Conservation (phyloP, 306 rosid species). For the Inga leiocalycina region DNA sequence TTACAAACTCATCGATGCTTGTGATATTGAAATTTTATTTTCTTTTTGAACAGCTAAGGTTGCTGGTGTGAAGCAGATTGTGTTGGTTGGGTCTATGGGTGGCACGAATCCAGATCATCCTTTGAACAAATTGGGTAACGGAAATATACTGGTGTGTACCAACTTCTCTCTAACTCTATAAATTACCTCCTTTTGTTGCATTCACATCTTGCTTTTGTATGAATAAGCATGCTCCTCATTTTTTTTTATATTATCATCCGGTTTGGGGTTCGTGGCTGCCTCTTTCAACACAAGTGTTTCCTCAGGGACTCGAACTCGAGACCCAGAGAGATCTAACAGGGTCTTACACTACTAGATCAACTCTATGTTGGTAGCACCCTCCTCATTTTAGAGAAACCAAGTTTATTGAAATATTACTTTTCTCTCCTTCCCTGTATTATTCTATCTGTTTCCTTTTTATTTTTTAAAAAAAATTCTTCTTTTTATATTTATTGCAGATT, state of each 20-base stretch:
- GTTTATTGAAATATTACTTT: constrained; percentile 12
- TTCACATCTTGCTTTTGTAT: background rate
- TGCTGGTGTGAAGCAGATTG: constrained; percentile 92
- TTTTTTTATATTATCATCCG: background rate
- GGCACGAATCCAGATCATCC: constrained; percentile 82
- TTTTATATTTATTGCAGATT: constrained; percentile 48
- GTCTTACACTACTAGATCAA: no score
- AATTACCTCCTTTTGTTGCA: constrained; percentile 8
- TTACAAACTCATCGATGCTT: background rate
- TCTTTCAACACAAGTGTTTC: no score
- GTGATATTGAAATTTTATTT: constrained; percentile 22
- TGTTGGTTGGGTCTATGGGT: constrained; percentile 97
- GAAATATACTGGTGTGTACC: constrained; percentile 85
- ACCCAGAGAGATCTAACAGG: no score
- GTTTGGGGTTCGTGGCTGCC: no score
- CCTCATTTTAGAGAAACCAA: background rate
- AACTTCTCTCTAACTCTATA: constrained; percentile 19
- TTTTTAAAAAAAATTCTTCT: background rate
- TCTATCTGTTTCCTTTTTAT: background rate
- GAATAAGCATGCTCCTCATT: background rate
- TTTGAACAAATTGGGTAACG: constrained; percentile 83
- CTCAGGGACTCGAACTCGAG: no score
- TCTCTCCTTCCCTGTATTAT: constrained; percentile 1
- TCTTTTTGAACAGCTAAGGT: constrained; percentile 70
- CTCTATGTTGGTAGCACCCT: background rate